Conservation (phyloP, 768 basidiomycete genomes). For the Coprinellus micaceus region DNA sequence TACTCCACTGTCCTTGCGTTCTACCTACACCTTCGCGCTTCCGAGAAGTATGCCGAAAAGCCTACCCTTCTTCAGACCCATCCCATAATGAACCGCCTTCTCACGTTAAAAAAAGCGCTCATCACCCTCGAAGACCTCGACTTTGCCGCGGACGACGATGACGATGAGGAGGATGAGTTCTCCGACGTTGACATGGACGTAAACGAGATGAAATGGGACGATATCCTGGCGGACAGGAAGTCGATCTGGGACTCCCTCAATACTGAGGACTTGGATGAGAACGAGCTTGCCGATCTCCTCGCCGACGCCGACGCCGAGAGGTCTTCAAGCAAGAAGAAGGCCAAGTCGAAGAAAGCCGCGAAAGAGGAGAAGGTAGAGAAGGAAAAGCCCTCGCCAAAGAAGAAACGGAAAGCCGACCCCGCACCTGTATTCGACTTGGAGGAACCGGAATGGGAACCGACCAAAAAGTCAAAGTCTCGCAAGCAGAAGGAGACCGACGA, state of each 20-base stretch:
- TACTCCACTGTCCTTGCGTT: slow-evolving; percentile 90
- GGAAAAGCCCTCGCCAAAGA: slow-evolving; percentile 44
- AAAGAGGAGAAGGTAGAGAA: not conserved
- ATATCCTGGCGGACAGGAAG: slow-evolving; percentile 38
- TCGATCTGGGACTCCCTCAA: slow-evolving; percentile 40
- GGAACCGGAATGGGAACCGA: slow-evolving; percentile 67
- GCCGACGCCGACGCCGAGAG: slow-evolving; percentile 51
- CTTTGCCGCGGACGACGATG: slow-evolving; percentile 45
- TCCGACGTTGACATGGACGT: slow-evolving; percentile 19
- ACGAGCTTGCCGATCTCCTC: slow-evolving; percentile 56
- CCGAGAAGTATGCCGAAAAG: slow-evolving; percentile 56
- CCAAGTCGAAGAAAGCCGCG: not conserved
- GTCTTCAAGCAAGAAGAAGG: not conserved
- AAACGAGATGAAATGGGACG: slow-evolving; percentile 21
- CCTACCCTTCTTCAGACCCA: slow-evolving; percentile 63
- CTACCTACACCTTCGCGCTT: slow-evolving; percentile 83
- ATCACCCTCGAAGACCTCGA: slow-evolving; percentile 82
- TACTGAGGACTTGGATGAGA: slow-evolving; percentile 34
- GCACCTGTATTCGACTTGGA: slow-evolving; percentile 68
- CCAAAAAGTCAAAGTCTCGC: slow-evolving; percentile 24
- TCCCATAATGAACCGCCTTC: slow-evolving; percentile 71
- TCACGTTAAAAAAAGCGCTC: slow-evolving; percentile 80
- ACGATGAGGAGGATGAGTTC: slow-evolving; percentile 41
- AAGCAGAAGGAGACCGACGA: slow-evolving; percentile 35
- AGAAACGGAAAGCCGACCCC: slow-evolving; percentile 50